phyloP scores from a whole-genome alignment of 257 asterid species.

The Solanum stenotomum region DNA sequence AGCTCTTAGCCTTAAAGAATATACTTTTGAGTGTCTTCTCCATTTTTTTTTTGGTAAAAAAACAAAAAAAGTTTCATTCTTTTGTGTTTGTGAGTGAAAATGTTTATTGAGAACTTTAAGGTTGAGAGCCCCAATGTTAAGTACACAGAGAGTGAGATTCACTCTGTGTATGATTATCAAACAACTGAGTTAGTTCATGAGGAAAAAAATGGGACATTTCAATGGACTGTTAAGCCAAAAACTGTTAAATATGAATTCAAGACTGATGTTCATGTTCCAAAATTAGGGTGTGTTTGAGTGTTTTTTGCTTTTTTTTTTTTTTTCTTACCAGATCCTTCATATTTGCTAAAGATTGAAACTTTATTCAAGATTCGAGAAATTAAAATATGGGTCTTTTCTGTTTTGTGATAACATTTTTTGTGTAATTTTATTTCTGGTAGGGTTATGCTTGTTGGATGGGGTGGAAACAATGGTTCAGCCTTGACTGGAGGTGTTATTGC shows the following conservation, averaged over 20 bases:
- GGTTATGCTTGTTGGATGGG: slow-evolving; percentile 99
- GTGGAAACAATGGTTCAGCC: slow-evolving; percentile 95
- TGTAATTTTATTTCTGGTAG: slow-evolving; percentile 17
- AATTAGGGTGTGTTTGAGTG: slow-evolving; percentile 53
- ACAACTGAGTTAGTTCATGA: slow-evolving; percentile 94
- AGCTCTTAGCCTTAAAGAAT: not conserved
- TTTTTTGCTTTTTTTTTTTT: not conserved
- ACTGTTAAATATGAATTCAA: slow-evolving; percentile 76
- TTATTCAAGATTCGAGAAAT: not conserved
- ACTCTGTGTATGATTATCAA: slow-evolving; percentile 68
- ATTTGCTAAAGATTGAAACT: not conserved
- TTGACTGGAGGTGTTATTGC: slow-evolving; percentile 95
- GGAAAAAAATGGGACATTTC: slow-evolving; percentile 58
- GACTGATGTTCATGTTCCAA: slow-evolving; percentile 75
- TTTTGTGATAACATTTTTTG: not conserved
- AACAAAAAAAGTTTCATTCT: not conserved
- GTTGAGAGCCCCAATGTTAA: slow-evolving; percentile 89
- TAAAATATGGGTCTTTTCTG: not conserved
- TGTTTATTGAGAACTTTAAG: slow-evolving; percentile 88
- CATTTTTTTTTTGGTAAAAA: not conserved
- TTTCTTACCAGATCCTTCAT: not conserved
- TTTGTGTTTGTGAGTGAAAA: slow-evolving; percentile 7
- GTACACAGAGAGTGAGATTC: slow-evolving; percentile 74
- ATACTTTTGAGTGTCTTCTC: not conserved
- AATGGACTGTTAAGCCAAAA: slow-evolving; percentile 94